Conservation (phyloP, 1,284 basidiomycete genomes). For the Xerocomus amazonicus region DNA sequence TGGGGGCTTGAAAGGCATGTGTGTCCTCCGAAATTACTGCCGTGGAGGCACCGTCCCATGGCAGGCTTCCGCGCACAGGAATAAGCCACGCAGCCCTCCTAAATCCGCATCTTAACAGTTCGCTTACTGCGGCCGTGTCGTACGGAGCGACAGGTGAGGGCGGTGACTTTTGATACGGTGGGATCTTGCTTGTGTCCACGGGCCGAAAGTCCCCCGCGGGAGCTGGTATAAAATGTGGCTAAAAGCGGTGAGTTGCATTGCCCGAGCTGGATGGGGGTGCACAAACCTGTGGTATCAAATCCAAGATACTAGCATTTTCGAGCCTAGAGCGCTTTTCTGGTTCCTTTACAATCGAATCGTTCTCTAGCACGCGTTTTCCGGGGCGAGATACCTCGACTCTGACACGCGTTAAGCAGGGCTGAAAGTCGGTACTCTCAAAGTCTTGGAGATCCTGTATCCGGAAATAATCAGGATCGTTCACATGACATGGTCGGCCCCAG, state of each 20-base stretch:
- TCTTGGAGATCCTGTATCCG: conserved; percentile 39
- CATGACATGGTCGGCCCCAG: conserved; percentile 35
- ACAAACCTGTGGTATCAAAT: conserved; percentile 30
- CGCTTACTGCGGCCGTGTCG: conserved; percentile 29
- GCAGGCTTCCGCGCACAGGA: conserved; percentile 53
- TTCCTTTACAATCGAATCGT: background rate
- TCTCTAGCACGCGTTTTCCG: conserved; percentile 20
- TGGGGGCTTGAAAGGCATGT: conserved; percentile 12
- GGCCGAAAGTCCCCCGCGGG: conserved; percentile 18
- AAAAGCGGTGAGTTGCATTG: conserved; percentile 11
- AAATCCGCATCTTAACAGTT: conserved; percentile 31
- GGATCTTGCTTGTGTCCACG: conserved; percentile 20
- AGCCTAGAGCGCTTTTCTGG: conserved; percentile 21
- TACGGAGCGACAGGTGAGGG: conserved; percentile 45
- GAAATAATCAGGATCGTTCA: conserved; percentile 34
- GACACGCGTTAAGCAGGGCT: background rate
- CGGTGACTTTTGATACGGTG: conserved; percentile 22
- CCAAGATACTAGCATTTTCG: conserved; percentile 13
- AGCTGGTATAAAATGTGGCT: conserved; percentile 31
- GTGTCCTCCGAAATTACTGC: conserved; percentile 39
- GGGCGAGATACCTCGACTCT: background rate
- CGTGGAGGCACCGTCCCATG: conserved; percentile 47
- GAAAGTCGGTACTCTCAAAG: conserved; percentile 35
- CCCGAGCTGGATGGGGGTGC: background rate
- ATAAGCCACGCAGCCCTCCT: conserved; percentile 58